Evolutionary conservation across 345 rosid species (phyloP).

Genomic region (Angophora floribunda): DNA sequence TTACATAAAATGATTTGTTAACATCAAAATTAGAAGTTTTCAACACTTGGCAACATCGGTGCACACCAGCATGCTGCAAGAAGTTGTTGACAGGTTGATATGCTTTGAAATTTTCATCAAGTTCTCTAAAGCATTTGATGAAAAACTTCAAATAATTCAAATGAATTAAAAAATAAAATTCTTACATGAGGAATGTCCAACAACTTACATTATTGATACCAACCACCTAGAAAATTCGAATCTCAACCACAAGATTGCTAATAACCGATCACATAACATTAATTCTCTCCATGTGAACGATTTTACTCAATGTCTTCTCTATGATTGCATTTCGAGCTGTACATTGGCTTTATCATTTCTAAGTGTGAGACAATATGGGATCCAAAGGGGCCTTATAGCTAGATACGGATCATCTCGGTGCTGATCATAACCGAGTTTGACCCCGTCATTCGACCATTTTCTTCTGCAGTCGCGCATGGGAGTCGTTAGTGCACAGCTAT

Average conservation of each 20-base stretch:
- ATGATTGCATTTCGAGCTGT: not conserved
- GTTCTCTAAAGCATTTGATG: not conserved
- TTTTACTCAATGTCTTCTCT: not conserved
- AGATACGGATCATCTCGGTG: not conserved
- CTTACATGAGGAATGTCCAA: too few species aligned
- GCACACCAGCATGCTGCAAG: constrained; percentile 3
- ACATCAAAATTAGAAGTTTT: too few species aligned
- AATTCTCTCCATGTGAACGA: not conserved
- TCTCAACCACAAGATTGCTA: too few species aligned
- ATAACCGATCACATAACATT: too few species aligned
- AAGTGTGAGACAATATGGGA: not conserved
- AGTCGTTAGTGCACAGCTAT: constrained; percentile 7
- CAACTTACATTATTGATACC: too few species aligned
- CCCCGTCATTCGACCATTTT: not conserved
- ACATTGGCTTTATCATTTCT: not conserved
- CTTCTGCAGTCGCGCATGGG: not conserved
- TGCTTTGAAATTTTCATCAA: not conserved
- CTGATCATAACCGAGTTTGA: not conserved
- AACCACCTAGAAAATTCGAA: too few species aligned
- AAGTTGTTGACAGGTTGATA: constrained; percentile 5
- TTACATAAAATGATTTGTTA: too few species aligned
- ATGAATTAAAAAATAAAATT: too few species aligned
- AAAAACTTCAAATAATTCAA: too few species aligned
- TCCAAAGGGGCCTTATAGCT: not conserved
- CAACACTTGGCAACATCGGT: not conserved